Evolutionary conservation across 768 basidiomycete genomes (phyloP).

Genomic region (Boletus barrowsii): DNA sequence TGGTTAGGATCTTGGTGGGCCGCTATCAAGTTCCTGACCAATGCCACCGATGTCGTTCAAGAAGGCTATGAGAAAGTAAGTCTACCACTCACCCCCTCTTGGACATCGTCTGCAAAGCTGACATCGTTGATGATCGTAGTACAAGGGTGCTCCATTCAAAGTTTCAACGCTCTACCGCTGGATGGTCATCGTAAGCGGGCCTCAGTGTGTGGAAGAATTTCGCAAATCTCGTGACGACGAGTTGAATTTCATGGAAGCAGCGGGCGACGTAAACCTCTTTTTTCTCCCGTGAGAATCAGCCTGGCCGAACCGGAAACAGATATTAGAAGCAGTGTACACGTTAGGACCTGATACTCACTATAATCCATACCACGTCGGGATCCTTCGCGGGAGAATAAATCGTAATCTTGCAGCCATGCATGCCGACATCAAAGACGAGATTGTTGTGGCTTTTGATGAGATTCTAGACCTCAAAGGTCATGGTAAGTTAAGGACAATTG

Average conservation of each 20-base stretch:
- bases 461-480: slow-evolving; percentile 25
- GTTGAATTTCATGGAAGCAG: slow-evolving; percentile 35
- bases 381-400: slow-evolving; percentile 33
- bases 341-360: slow-evolving; percentile 31
- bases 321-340: slow-evolving; percentile 36
- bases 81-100: neutral
- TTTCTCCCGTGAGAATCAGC: neutral
- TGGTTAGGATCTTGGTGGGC: slow-evolving; percentile 31
- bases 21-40: slow-evolving; percentile 15
- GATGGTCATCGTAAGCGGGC: slow-evolving; percentile 37
- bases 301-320: slow-evolving; percentile 21
- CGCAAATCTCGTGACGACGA: slow-evolving; percentile 37
- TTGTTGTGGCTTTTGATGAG: slow-evolving; percentile 37
- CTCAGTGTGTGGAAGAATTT: slow-evolving; percentile 37
- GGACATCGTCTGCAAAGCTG: neutral
- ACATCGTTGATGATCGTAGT: slow-evolving; percentile 12
- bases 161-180: slow-evolving; percentile 32
- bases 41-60: slow-evolving; percentile 25
- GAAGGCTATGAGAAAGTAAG: slow-evolving; percentile 34
- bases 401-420: slow-evolving; percentile 39
- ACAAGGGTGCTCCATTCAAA: slow-evolving; percentile 31
- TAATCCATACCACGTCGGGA: slow-evolving; percentile 30
- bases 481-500: slow-evolving; percentile 5
- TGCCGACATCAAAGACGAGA: slow-evolving; percentile 11
- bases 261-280: neutral